Evolutionary conservation across 345 rosid genomes (phyloP), one percentile per base, ranked within the genome.

Genomic region (Adansonia digitata): DNA sequence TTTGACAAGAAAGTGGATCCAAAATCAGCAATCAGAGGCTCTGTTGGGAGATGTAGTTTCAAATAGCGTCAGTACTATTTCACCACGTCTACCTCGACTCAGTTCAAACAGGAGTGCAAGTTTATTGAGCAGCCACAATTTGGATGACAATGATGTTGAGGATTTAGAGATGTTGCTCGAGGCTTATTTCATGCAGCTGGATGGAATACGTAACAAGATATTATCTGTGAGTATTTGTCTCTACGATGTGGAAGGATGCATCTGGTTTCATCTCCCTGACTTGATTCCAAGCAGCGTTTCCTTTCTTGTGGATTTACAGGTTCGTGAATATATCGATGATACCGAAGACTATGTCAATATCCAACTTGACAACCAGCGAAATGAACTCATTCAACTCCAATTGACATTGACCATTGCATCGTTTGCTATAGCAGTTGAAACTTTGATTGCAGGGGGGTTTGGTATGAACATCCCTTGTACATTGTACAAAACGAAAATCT

Each of bases 171-270:
- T 90, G 98, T 79, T 94, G 81, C 86, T 94, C 45, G 97, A 94
- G 79, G 96, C 98, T 60, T 94, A 92, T 81, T 94, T 92, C 73
- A 88, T 92, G 94, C 97, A 94, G 84, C 85, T 92, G 56, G 98
- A 92, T 77, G 98, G 97, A 78, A 94, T 89, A 71, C 87, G 94
- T 39, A 94, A 90, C 88, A 94, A 89, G 82, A 94, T 94, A 71
- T 87, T 94, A 64, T 90, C 97, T 46, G 97, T 89, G 79, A 88
- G 93, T 86, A 22, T 53, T 78, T 64, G 43, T 73, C 42, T 45
- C 29, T 42, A 53, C 42, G 49, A 34, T 57, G 8, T 37, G 31
- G 34, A 56, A 20, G 22, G 9, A 15, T 40, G 49, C 17, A 69
- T 68, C 46, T 31, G 39, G 10, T 67, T 24, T 75, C 73, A 52